Evolutionary conservation across 2,329 filamentous ascomycete species (phyloP).

Genomic region (Thelonectria discophora): DNA sequence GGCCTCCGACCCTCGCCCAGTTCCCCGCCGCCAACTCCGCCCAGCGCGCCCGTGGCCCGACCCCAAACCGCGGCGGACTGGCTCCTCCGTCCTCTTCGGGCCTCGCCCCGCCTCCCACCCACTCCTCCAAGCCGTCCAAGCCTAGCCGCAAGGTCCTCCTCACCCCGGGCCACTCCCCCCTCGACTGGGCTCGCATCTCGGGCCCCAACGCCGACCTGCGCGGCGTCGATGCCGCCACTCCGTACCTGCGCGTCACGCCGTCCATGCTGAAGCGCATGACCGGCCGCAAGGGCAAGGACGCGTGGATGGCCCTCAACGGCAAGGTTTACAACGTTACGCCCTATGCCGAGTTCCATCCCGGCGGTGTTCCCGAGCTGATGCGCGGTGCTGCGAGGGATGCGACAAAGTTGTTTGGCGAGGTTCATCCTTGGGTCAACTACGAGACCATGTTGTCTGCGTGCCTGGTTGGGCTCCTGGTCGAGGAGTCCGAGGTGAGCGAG

Average conservation of each 20-base stretch:
- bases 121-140: slow-evolving; percentile 61
- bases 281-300: slow-evolving; percentile 83
- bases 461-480: slow-evolving; percentile 69
- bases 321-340: slow-evolving; percentile 95
- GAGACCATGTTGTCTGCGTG: slow-evolving; percentile 74
- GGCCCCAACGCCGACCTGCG: slow-evolving; percentile 72
- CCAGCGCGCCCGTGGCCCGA: slow-evolving; percentile 57
- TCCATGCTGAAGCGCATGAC: slow-evolving; percentile 80
- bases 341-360: slow-evolving; percentile 90
- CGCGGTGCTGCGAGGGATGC: slow-evolving; percentile 69
- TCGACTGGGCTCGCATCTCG: slow-evolving; percentile 91
- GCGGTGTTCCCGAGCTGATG: slow-evolving; percentile 79
- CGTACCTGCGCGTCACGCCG: slow-evolving; percentile 80
- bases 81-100: slow-evolving; percentile 45
- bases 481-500: slow-evolving; percentile 56
- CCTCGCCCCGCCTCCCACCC: slow-evolving; percentile 66
- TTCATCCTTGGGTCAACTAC: slow-evolving; percentile 78
- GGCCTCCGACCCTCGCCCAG: slow-evolving; percentile 49
- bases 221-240: slow-evolving; percentile 60
- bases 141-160: slow-evolving; percentile 78
- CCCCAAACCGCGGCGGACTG: slow-evolving; percentile 53
- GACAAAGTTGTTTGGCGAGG: slow-evolving; percentile 70
- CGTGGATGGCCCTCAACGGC: slow-evolving; percentile 90
- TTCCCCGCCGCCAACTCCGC: slow-evolving; percentile 63
- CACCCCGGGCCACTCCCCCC: slow-evolving; percentile 89